Conservation (phyloP, 2,329 filamentous ascomycete genomes). For the Colletotrichum australisinense region DNA sequence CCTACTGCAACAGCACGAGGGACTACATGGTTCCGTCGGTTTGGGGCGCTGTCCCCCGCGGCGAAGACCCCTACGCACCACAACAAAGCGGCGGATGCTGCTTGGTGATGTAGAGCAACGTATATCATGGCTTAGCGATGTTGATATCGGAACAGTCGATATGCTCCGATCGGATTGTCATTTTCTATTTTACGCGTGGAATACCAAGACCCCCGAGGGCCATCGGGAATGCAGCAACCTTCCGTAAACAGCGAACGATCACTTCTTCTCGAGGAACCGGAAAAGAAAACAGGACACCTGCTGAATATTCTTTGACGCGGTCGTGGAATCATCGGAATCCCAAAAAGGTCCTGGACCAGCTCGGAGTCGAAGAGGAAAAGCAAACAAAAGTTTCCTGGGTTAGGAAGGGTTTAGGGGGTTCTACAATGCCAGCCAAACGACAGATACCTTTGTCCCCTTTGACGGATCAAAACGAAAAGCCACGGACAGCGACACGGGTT, state of each 20-base stretch:
- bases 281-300: not conserved
- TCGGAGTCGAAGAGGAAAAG: constrained; percentile 30
- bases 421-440: constrained; percentile 13
- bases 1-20: constrained; percentile 96
- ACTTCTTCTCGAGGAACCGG: constrained; percentile 6
- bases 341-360: constrained; percentile 31
- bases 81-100: constrained; percentile 95
- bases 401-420: constrained; percentile 4
- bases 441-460: not conserved
- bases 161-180: constrained; percentile 23
- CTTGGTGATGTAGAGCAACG: constrained; percentile 80
- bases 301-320: constrained; percentile 13
- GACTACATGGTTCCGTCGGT: constrained; percentile 99
- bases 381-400: constrained; percentile 17
- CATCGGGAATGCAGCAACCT: constrained; percentile 23
- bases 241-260: constrained; percentile 25
- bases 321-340: constrained; percentile 24
- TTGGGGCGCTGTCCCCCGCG: constrained; percentile 94
- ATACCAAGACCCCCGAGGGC: constrained; percentile 30
- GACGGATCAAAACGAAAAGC: constrained; percentile 3
- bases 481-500: constrained; percentile 15
- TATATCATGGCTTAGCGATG: constrained; percentile 18
- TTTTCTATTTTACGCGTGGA: constrained; percentile 32
- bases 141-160: constrained; percentile 9
- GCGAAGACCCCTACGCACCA: constrained; percentile 97